Base-by-base conservation (phyloP, 225 moss, liverwort and hornwort genomes). In the Asterella californica region DNA sequence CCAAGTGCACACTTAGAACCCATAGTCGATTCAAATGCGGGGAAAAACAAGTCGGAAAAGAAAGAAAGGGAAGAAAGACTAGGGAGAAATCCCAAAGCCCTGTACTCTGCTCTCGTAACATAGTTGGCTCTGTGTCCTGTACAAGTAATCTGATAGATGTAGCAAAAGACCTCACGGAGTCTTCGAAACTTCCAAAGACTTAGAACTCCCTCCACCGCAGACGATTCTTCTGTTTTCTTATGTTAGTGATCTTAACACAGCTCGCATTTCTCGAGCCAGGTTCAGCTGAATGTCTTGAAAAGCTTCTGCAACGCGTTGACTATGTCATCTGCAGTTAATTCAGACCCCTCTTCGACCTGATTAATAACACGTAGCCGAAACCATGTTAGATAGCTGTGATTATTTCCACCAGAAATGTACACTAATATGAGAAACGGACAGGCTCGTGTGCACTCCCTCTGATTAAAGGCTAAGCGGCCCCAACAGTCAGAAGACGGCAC, bases 321-420 rank as follows among this genome's bases (percentile, higher is more conserved):
- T 34, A 79, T 72, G 46, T 79, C 79, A 72, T 79, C 79, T 62
- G 79, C 79, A 60, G 71, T 79, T 54, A 79, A 45, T 19, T 79
- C 72, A 3, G 71, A 54, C 46, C 72, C 79, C 61, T 79, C 79
- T 42, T 72, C 79, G 25, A 72, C 69, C 79, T 79, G 72, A 79
- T 53, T 45, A 59, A 42, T 7, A 27, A 65, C 29, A 65, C 65
- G 65, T 11, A 33, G 33, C 29, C 6, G 9, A 10, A 29, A 65
- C 65, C 29, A 10, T 9, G 7, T 30, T 34, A 65, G 65, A 10
- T n/a, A 65, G 32, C 57, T 57, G 57, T 57, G 2, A 7, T 21
- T 57, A 6, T 1, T 24, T 17, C 3, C 17, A 57, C 6, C 57
- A 52, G 52, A 17, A 62, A 62, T 8, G 42, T 62, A 62, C 34